These are phyloP conservation scores for Trichoderma sp. DNA, from an alignment of 2,329 filamentous ascomycete species.

Conservation along the genomic window DNA sequence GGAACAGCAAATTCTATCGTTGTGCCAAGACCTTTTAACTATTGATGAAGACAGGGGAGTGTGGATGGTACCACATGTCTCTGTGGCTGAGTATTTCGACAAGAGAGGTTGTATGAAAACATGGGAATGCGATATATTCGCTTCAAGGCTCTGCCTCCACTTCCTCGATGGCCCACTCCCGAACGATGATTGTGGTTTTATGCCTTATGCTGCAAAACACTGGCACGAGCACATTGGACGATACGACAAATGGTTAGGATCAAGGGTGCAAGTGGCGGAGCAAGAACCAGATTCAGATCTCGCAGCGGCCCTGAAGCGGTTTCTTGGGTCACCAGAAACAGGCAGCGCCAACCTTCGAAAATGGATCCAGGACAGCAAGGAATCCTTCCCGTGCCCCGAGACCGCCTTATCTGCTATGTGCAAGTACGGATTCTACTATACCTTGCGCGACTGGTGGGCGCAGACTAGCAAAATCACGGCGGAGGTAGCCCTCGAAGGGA, in stretches of 20 bases:
- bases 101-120: not conserved
- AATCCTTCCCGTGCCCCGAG: not conserved
- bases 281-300: not conserved
- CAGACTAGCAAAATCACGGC: not conserved
- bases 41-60: not conserved
- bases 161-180: accelerated
- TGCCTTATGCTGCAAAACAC: accelerated
- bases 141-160: not conserved
- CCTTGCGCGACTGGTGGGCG: slow-evolving; percentile 13
- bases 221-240: not conserved
- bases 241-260: slow-evolving; percentile 10
- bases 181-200: not conserved
- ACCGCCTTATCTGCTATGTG: not conserved
- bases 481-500: not conserved
- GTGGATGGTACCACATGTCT: slow-evolving; percentile 20
- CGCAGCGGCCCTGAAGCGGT: not conserved
- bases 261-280: not conserved
- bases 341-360: not conserved
- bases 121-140: not conserved
- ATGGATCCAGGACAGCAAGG: not conserved
- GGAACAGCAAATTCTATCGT: not conserved
- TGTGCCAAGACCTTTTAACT: slow-evolving; percentile 19
- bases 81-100: slow-evolving; percentile 22
- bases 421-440: not conserved
- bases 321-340: not conserved